Percentiles rank a stretch among this genome's conserved stretches.
These are phyloP conservation scores for Heterotrichella gracilis DNA, from an alignment of 352 stramenopile species.

Conservation along the genomic window DNA sequence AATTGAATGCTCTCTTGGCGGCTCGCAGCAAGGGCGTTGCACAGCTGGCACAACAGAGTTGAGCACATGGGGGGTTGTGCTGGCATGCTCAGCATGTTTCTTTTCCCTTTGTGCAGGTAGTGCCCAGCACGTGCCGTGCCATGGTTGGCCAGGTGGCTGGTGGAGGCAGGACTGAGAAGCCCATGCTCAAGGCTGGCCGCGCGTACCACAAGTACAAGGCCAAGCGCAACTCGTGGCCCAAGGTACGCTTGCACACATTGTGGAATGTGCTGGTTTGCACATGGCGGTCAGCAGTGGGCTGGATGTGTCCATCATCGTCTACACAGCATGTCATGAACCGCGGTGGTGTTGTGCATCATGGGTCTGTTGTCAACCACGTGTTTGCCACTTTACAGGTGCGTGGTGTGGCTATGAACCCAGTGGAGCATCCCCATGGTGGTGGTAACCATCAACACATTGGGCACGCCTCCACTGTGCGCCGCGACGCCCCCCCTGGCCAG, in stretches of 20 bases:
- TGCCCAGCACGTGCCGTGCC: constrained; percentile 53
- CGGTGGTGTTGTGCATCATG: too few species aligned
- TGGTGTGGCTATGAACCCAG: constrained; percentile 97
- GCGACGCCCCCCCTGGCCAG: constrained; percentile 65
- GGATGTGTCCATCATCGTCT: not conserved
- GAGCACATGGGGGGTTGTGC: too few species aligned
- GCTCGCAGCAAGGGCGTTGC: too few species aligned
- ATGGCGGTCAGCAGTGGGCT: not conserved
- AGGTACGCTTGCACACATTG: too few species aligned
- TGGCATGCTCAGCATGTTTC: not conserved
- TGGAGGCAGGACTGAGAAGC: constrained; percentile 90
- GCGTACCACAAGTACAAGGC: constrained; percentile 91
- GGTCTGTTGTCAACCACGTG: too few species aligned
- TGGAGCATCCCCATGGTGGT: constrained; percentile 95
- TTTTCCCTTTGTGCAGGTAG: too few species aligned
- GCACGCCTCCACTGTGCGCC: constrained; percentile 73
- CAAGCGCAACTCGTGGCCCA: constrained; percentile 95
- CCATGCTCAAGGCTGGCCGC: constrained; percentile 75
- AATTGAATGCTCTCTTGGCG: too few species aligned
- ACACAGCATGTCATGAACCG: too few species aligned
- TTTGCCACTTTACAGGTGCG: too few species aligned
- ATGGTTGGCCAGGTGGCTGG: constrained; percentile 85
- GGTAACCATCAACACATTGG: constrained; percentile 99
- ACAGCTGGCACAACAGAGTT: too few species aligned
- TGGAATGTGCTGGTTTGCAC: not conserved